Percentiles rank a stretch among this genome's conserved stretches.
These are phyloP conservation scores for Blastobotrys persicus DNA, from an alignment of 1,139 yeast genomes.

Conservation along the genomic window DNA sequence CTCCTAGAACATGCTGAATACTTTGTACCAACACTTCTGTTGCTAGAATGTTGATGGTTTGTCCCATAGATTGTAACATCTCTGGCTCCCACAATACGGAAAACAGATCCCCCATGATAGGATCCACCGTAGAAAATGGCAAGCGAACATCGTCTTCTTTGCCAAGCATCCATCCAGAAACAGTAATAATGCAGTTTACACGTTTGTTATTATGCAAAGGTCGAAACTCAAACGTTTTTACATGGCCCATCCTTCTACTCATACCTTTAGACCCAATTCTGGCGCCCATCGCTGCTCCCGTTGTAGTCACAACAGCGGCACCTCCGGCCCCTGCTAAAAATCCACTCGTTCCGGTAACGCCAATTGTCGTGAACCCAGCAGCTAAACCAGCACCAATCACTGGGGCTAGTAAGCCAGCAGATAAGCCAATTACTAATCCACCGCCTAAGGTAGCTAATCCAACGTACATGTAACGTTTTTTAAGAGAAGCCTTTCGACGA, in stretches of 20 bases:
- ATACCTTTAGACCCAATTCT: slow-evolving; percentile 85
- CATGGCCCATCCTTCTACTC: slow-evolving; percentile 83
- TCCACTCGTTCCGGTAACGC: slow-evolving; percentile 87
- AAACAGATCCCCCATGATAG: slow-evolving; percentile 94
- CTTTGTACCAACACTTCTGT: slow-evolving; percentile 91
- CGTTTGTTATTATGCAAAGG: slow-evolving; percentile 91
- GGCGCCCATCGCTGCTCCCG: slow-evolving; percentile 91
- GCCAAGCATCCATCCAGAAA: slow-evolving; percentile 98
- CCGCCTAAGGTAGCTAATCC: slow-evolving; percentile 98
- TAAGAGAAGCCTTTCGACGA: slow-evolving; percentile 62
- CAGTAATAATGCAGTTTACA: slow-evolving; percentile 82
- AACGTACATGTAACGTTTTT: slow-evolving; percentile 75
- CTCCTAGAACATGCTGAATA: slow-evolving; percentile 91
- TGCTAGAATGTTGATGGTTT: slow-evolving; percentile 88
- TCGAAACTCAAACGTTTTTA: slow-evolving; percentile 86
- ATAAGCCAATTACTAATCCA: slow-evolving; percentile 85
- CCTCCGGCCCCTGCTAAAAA: slow-evolving; percentile 98
- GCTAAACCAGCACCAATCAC: slow-evolving; percentile 98
- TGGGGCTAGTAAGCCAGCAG: slow-evolving; percentile 95
- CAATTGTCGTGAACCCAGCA: slow-evolving; percentile 93
- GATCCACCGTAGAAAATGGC: slow-evolving; percentile 95
- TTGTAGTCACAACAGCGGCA: slow-evolving; percentile 87
- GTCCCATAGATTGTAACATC: slow-evolving; percentile 94
- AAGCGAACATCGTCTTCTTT: slow-evolving; percentile 92
- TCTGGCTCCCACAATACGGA: slow-evolving; percentile 98